A percentile compares a stretch with the other conserved stretches of the same genome.
These are phyloP conservation scores for Pyricularia sp. DNA, from an alignment of 2,329 filamentous ascomycete species.

Conservation along the genomic window DNA sequence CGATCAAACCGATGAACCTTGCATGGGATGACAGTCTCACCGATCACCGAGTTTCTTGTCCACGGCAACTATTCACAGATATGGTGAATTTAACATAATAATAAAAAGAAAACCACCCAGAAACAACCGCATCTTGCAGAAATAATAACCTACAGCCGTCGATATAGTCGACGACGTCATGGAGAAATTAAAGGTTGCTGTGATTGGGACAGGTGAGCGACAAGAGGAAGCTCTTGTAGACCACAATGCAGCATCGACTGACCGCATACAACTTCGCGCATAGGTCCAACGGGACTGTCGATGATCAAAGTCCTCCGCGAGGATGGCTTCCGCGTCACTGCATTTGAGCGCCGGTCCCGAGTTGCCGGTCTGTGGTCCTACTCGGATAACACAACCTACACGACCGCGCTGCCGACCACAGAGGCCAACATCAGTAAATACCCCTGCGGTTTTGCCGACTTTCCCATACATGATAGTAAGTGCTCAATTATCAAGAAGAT, in stretches of 20 bases:
- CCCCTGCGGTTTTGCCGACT: conserved; percentile 26
- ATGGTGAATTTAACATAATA: background rate
- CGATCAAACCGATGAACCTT: background rate
- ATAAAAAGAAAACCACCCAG: background rate
- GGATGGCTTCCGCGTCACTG: conserved; percentile 27
- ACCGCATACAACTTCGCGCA: background rate
- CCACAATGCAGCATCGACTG: background rate
- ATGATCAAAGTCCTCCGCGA: conserved; percentile 27
- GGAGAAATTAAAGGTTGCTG: background rate
- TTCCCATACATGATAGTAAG: conserved; percentile 25
- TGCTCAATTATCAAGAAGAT: conserved; percentile 1
- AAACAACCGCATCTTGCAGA: background rate
- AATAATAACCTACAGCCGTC: background rate
- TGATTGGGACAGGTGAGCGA: background rate
- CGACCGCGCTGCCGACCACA: conserved; percentile 20
- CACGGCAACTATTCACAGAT: background rate
- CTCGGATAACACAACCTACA: conserved; percentile 20
- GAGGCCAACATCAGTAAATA: conserved; percentile 24
- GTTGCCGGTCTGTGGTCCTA: conserved; percentile 32
- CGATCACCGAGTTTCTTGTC: background rate
- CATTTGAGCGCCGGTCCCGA: conserved; percentile 23
- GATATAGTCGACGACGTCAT: background rate
- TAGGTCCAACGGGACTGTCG: conserved; percentile 17
- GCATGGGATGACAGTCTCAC: background rate
- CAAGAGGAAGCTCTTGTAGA: background rate